Percentiles rank a stretch among this genome's conserved stretches.
Conservation (phyloP, 768 basidiomycete species). For the Dentipellis sp. region DNA sequence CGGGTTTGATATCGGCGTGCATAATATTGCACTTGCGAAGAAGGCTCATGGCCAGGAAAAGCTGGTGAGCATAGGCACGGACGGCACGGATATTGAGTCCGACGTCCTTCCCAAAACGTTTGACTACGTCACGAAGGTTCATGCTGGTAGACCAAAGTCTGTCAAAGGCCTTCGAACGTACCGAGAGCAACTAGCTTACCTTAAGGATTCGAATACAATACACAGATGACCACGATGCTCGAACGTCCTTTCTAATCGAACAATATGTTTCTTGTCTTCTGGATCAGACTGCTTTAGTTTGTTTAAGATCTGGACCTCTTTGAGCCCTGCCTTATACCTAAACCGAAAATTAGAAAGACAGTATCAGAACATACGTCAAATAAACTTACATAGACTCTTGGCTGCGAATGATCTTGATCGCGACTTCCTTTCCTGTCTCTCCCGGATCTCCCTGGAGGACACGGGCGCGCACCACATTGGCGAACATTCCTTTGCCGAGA, state of each 20-base stretch:
- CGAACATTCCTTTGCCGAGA: constrained; percentile 99
- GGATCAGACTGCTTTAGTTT: constrained; percentile 86
- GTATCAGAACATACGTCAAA: neutral
- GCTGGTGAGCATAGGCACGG: constrained; percentile 96
- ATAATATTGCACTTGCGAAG: constrained; percentile 88
- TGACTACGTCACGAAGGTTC: constrained; percentile 97
- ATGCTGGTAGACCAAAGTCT: constrained; percentile 44
- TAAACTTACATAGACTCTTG: constrained; percentile 90
- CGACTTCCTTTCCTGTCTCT: constrained; percentile 66
- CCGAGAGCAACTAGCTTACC: constrained; percentile 36
- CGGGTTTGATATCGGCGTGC: constrained; percentile 98
- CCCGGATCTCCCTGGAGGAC: constrained; percentile 56
- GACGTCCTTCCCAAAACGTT: constrained; percentile 96
- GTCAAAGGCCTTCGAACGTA: neutral
- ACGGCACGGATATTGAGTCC: constrained; percentile 94
- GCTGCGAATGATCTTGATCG: constrained; percentile 92
- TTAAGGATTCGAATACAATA: constrained; percentile 89
- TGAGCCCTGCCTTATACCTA: constrained; percentile 92
- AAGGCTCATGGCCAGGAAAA: constrained; percentile 80
- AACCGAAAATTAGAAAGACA: constrained; percentile 2
- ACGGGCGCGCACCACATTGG: constrained; percentile 88
- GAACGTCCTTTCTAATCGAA: constrained; percentile 89
- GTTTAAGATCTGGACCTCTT: constrained; percentile 84
- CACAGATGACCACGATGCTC: constrained; percentile 97
- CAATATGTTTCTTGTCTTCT: constrained; percentile 93